Evolutionary conservation across 768 basidiomycete genomes (phyloP), one percentile per base, ranked within the genome.

Genomic region (Leccinellum luteum): DNA sequence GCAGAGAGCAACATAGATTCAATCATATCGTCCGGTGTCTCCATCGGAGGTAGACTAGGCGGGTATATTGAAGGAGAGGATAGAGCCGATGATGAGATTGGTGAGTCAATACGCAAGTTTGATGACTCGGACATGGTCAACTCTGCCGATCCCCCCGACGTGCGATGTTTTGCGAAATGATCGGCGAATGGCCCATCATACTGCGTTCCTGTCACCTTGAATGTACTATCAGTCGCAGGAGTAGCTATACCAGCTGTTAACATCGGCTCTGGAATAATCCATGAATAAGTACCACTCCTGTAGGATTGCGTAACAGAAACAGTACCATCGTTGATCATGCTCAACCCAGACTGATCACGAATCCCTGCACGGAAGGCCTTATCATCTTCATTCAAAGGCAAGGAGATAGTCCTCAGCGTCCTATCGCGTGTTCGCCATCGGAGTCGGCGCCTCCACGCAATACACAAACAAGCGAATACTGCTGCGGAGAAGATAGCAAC

Each of bases 401-500:
- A 71, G 54, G 69, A 73, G 60, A 78, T n/a, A n/a, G n/a, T n/a
- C n/a, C n/a, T n/a, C n/a, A n/a, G n/a, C n/a, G n/a, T 78, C 27
- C 67, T 69, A 45, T 60, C 66, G 54, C 72, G 75, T 25, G 65
- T 69, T 41, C 67, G 71, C 43, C 76, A 75, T 49, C 73, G 79
- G 9, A 75, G 75, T 31, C 76, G 79, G 47, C 78, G 73, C 48
- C 51, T 56, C 57, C 64, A 64, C 21, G 55, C 48, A 76, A 71
- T 44, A 76, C 66, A 66, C 80, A 78, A 19, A 9, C 78, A 79
- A 9, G 79, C 69, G 8, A 78, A 62, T 23, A 85, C 60, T 1
- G 76, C 77, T 1, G 81, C 78, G 6, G 79, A 74, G 35, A 80
- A 72, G 21, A 92, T 66, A 7, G 86, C 90, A 44, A 87, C 79